phyloP scores from a whole-genome alignment of 2,329 filamentous ascomycete species.

The Tolypocladium guangdongense region DNA sequence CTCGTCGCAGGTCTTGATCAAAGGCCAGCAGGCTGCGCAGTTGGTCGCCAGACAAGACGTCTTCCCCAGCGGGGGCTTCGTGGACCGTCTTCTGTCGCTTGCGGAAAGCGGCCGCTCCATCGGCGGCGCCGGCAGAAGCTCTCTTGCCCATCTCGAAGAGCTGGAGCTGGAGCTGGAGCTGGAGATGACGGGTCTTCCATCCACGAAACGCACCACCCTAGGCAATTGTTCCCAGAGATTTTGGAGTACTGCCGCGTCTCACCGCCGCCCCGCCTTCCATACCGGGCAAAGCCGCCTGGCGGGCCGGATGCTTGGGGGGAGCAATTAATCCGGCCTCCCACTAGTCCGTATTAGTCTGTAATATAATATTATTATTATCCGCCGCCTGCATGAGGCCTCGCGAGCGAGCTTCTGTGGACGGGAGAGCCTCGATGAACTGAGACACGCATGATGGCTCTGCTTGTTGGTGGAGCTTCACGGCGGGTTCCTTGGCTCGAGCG shows the following conservation, averaged over 20 bases:
- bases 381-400: neutral
- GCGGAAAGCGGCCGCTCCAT: conserved; percentile 29
- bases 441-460: conserved; percentile 13
- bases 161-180: neutral
- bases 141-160: conserved; percentile 32
- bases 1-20: conserved; percentile 55
- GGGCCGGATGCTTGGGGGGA: neutral
- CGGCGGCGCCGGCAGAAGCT: conserved; percentile 23
- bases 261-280: conserved; percentile 20
- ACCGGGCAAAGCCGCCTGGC: conserved; percentile 3
- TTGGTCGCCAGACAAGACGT: conserved; percentile 53
- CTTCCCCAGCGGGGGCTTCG: conserved; percentile 47
- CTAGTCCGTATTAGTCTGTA: too few species aligned
- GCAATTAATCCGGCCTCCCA: neutral
- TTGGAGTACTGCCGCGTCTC: conserved; percentile 23
- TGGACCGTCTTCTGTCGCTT: conserved; percentile 48
- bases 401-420: conserved; percentile 1
- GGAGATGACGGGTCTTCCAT: neutral
- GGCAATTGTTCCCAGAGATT: conserved; percentile 15
- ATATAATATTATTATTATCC: too few species aligned
- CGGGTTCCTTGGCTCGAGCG: neutral
- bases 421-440: conserved; percentile 8
- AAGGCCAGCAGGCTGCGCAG: conserved; percentile 59
- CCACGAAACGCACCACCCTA: too few species aligned
- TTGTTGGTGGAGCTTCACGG: conserved; percentile 1